Percentiles rank a stretch among this genome's conserved stretches.
phyloP scores from a whole-genome alignment of 225 moss, liverwort and hornwort species.

The Bryum argenteum region DNA sequence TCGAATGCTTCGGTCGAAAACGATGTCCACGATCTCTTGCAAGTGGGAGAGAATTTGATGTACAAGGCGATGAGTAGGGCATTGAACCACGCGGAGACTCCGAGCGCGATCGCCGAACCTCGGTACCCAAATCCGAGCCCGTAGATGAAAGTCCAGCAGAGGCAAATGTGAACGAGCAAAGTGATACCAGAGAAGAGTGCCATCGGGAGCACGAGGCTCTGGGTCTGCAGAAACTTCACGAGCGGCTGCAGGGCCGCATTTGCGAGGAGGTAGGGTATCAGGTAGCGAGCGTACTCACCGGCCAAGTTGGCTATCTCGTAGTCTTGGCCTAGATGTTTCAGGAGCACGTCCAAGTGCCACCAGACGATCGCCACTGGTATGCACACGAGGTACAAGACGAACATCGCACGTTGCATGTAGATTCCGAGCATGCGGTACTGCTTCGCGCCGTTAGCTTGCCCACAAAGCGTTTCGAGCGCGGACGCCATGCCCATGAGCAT shows the following conservation, averaged over 20 bases:
- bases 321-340: slow-evolving; percentile 61
- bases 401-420: slow-evolving; percentile 59
- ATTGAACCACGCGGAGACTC: slow-evolving; percentile 63
- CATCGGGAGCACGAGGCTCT: slow-evolving; percentile 74
- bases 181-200: slow-evolving; percentile 44
- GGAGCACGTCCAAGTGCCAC: slow-evolving; percentile 51
- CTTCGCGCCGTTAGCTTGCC: slow-evolving; percentile 75
- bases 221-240: slow-evolving; percentile 68
- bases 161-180: slow-evolving; percentile 48
- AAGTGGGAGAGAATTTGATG: slow-evolving; percentile 46
- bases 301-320: slow-evolving; percentile 57
- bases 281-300: slow-evolving; percentile 47
- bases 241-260: slow-evolving; percentile 56
- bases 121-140: slow-evolving; percentile 56
- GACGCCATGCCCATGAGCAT: slow-evolving; percentile 59
- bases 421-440: slow-evolving; percentile 67
- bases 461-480: slow-evolving; percentile 71
- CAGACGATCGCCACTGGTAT: slow-evolving; percentile 54
- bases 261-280: slow-evolving; percentile 63
- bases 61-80: slow-evolving; percentile 43
- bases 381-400: slow-evolving; percentile 32
- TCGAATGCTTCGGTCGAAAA: slow-evolving; percentile 61
- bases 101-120: slow-evolving; percentile 65
- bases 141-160: slow-evolving; percentile 64
- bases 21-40: slow-evolving; percentile 65